Percentiles rank a stretch among this genome's conserved stretches.
These are phyloP conservation scores for Spencermartinsiella ligniputridi DNA, from an alignment of 1,139 yeast species.

Conservation along the genomic window DNA sequence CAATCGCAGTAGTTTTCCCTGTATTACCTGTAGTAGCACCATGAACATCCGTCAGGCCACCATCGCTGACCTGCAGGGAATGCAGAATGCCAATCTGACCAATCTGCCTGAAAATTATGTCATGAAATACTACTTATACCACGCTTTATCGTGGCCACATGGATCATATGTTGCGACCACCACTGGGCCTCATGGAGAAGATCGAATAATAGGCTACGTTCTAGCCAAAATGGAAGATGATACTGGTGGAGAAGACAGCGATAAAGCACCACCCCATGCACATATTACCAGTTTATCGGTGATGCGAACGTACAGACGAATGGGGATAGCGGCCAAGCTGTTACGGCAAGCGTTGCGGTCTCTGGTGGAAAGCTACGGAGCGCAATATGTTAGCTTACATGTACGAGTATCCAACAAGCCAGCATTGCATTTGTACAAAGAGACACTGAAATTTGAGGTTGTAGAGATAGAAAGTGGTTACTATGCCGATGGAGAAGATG, in stretches of 20 bases:
- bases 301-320: conserved; percentile 89
- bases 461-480: conserved; percentile 77
- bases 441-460: conserved; percentile 76
- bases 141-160: conserved; percentile 94
- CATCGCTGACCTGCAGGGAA: conserved; percentile 80
- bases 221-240: conserved; percentile 92
- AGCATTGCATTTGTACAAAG: conserved; percentile 86
- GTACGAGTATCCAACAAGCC: conserved; percentile 94
- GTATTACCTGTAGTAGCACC: too few relatives aligned
- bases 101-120: conserved; percentile 94
- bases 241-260: conserved; percentile 22
- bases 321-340: conserved; percentile 91
- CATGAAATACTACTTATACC: conserved; percentile 89
- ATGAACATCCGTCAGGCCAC: conserved; percentile 88
- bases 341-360: conserved; percentile 87
- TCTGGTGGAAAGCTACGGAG: conserved; percentile 75
- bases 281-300: conserved; percentile 93
- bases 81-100: conserved; percentile 92
- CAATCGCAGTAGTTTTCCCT: too few relatives aligned
- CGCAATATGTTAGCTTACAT: conserved; percentile 83
- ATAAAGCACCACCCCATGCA: conserved; percentile 66
- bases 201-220: conserved; percentile 89
- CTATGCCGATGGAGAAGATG: conserved; percentile 97
- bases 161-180: conserved; percentile 95
- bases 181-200: conserved; percentile 46